These are phyloP conservation scores for Symbiodinium natans DNA, from an alignment of 73 alveolate genomes.

Conservation along the genomic window DNA sequence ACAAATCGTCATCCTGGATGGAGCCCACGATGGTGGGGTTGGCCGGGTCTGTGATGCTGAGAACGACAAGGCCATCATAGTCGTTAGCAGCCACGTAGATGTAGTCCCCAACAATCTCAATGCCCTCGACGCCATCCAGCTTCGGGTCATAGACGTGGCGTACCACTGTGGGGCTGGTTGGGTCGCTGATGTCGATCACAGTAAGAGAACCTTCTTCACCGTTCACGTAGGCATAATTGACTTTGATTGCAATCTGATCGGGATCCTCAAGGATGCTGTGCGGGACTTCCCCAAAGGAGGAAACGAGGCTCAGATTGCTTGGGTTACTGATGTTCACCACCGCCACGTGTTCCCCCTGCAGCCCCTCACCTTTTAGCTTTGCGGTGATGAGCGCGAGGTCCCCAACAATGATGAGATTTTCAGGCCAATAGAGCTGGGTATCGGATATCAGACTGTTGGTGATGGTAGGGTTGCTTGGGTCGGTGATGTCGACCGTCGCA, in stretches of 20 bases:
- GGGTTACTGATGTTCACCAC: not conserved
- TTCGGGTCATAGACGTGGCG: not conserved
- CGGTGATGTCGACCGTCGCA: conserved; percentile 6
- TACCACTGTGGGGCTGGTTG: not conserved
- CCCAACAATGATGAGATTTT: not conserved
- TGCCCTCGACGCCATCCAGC: not conserved
- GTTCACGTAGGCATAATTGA: not conserved
- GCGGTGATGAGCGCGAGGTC: not conserved
- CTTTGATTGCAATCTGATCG: not conserved
- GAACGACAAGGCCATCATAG: not conserved
- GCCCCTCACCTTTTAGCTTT: not conserved
- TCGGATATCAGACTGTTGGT: not conserved
- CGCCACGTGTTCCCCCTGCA: not conserved
- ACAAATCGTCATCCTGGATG: not conserved
- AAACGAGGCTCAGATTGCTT: not conserved
- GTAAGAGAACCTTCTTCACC: not conserved
- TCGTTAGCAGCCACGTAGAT: not conserved
- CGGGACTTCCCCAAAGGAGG: not conserved
- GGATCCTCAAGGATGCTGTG: not conserved
- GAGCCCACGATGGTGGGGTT: not conserved
- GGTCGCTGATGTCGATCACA: not conserved
- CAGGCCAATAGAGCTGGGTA: not conserved
- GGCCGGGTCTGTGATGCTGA: not conserved
- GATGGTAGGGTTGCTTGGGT: not conserved
- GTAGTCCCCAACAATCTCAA: not conserved